phyloP scores from a whole-genome alignment of 352 stramenopile species.

The Hyaloperonospora brassicae region DNA sequence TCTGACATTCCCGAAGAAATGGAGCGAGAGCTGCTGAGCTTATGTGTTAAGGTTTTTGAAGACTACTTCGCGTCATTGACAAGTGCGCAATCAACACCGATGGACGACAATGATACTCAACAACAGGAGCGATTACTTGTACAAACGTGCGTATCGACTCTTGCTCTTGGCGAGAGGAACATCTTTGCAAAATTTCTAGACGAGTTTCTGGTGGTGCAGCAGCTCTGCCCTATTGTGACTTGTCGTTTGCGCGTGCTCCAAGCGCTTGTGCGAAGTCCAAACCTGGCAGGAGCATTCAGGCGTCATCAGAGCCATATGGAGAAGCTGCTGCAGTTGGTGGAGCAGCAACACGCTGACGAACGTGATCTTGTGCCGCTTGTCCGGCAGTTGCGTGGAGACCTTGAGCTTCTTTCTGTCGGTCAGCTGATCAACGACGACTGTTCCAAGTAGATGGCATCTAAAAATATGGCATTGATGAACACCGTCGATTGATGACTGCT shows the following conservation, averaged over 20 bases:
- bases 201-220: conserved; percentile 16
- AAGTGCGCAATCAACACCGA: conserved; percentile 8
- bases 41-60: conserved; percentile 19
- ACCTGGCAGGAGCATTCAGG: conserved; percentile 30
- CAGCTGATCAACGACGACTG: conserved; percentile 7
- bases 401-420: conserved; percentile 48
- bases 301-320: conserved; percentile 28
- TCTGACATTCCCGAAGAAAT: conserved; percentile 43
- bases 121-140: conserved; percentile 21
- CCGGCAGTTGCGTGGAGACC: conserved; percentile 49
- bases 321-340: conserved; percentile 21
- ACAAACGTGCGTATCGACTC: conserved; percentile 24
- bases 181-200: conserved; percentile 23
- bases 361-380: conserved; percentile 34
- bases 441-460: conserved; percentile 17
- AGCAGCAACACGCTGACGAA: conserved; percentile 20
- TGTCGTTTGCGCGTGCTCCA: conserved; percentile 36
- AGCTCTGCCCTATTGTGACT: conserved; percentile 8
- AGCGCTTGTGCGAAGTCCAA: conserved; percentile 35
- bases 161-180: conserved; percentile 19
- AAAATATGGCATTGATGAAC: neutral
- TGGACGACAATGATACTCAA: conserved; percentile 17
- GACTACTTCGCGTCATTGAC: conserved; percentile 7
- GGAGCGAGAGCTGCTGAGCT: conserved; percentile 28
- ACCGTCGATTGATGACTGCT: neutral